Conservation (phyloP, 768 basidiomycete genomes). For the Suillus bovinus region DNA sequence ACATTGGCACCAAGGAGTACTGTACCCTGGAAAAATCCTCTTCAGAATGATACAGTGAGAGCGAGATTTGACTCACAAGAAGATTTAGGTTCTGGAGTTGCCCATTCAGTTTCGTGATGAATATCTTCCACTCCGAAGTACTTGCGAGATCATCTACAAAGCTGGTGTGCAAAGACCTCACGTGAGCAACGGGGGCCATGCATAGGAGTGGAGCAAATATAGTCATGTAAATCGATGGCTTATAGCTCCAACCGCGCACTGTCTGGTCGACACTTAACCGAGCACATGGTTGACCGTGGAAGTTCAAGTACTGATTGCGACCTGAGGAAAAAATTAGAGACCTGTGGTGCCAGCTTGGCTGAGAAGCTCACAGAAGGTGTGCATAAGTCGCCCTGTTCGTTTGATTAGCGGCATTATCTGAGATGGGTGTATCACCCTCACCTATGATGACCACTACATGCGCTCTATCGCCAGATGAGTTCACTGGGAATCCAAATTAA, state of each 20-base stretch:
- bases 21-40: conserved; percentile 37
- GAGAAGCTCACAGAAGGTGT: conserved; percentile 37
- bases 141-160: conserved; percentile 48
- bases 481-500: background rate
- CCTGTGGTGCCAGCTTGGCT: no score
- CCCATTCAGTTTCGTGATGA: conserved; percentile 41
- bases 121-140: conserved; percentile 40
- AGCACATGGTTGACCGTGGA: conserved; percentile 47
- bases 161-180: conserved; percentile 42
- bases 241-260: conserved; percentile 26
- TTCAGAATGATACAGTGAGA: background rate
- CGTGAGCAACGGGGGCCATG: conserved; percentile 46
- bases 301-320: conserved; percentile 44
- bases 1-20: conserved; percentile 56
- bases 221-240: conserved; percentile 37
- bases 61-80: conserved; percentile 37
- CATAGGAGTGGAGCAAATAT: conserved; percentile 44
- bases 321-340: conserved; percentile 12
- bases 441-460: conserved; percentile 16
- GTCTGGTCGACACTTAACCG: conserved; percentile 48
- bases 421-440: background rate
- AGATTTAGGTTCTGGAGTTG: conserved; percentile 54
- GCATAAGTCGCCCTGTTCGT: conserved; percentile 44
- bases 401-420: background rate
- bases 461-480: conserved; percentile 3